phyloP scores from a whole-genome alignment of 108 stramenopile species.

The Chaetoceros tenuissimus region DNA sequence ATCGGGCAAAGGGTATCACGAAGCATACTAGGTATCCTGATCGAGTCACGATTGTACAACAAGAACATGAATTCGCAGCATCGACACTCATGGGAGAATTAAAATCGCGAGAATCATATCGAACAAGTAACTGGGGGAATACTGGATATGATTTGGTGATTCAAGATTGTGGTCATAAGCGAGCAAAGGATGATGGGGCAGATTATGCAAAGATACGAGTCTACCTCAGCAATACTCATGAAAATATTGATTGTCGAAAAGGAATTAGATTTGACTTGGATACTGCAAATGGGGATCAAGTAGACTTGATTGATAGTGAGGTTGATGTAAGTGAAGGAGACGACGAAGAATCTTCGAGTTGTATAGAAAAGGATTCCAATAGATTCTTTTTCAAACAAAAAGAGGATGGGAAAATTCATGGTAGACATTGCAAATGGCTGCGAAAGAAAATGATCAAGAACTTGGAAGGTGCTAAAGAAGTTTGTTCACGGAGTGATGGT shows the following conservation, averaged over 20 bases:
- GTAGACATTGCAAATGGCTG: background rate
- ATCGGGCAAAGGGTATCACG: conserved; percentile 1
- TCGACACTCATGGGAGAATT: background rate
- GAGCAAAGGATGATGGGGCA: background rate
- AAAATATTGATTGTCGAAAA: background rate
- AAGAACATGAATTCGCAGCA: background rate
- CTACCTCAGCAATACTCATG: background rate
- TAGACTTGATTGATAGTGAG: too few species aligned
- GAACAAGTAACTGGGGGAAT: background rate
- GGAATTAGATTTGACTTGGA: background rate
- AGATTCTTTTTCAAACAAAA: background rate
- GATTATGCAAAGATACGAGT: background rate
- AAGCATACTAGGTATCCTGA: background rate
- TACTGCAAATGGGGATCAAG: too few species aligned
- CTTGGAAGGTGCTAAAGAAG: too few species aligned
- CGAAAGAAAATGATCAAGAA: too few species aligned
- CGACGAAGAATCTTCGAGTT: background rate
- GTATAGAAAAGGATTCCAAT: background rate
- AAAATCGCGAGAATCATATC: background rate
- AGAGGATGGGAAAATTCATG: background rate
- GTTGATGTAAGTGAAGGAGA: too few species aligned
- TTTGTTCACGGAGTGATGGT: too few species aligned
- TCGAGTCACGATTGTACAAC: background rate
- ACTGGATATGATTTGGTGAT: background rate
- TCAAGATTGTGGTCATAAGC: background rate